These are phyloP conservation scores for Sarcodon aspratus DNA, from an alignment of 768 basidiomycete species.

Conservation along the genomic window DNA sequence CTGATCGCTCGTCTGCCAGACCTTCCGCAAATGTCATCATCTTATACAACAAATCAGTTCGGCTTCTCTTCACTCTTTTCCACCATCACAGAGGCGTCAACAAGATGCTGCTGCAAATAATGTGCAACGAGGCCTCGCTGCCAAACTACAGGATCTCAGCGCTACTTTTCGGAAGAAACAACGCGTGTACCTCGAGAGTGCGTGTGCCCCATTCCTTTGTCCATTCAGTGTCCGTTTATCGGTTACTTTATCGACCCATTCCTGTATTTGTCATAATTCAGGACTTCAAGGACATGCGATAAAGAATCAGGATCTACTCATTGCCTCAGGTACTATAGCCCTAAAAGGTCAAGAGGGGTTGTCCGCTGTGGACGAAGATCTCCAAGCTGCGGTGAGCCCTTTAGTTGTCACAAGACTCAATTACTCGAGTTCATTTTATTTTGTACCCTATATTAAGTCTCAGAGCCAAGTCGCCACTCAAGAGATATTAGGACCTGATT, in stretches of 20 bases:
- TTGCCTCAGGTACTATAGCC: conserved; percentile 80
- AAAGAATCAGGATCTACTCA: conserved; percentile 89
- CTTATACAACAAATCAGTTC: conserved; percentile 71
- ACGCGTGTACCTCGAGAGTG: conserved; percentile 96
- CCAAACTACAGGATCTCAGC: conserved; percentile 88
- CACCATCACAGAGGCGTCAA: conserved; percentile 39
- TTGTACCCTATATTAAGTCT: conserved; percentile 17
- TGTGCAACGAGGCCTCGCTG: conserved; percentile 92
- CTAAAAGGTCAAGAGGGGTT: conserved; percentile 75
- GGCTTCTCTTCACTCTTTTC: conserved; percentile 49
- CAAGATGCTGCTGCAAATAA: conserved; percentile 74
- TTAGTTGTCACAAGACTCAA: conserved; percentile 1
- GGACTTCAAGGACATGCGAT: conserved; percentile 96
- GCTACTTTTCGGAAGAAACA: conserved; percentile 95
- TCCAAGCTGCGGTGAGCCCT: conserved; percentile 48
- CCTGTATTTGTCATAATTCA: conserved; percentile 19
- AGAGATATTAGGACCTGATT: conserved; percentile 25
- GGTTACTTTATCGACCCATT: background rate
- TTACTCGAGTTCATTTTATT: background rate
- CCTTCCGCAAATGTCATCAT: conserved; percentile 28
- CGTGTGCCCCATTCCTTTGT: conserved; percentile 23
- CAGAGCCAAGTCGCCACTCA: conserved; percentile 18
- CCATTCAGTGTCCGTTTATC: conserved; percentile 1
- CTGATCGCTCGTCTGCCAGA: conserved; percentile 13
- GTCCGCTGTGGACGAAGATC: conserved; percentile 83